Conservation (phyloP, 371 early-diverging fungal genomes). For the Mortierella sp. region DNA sequence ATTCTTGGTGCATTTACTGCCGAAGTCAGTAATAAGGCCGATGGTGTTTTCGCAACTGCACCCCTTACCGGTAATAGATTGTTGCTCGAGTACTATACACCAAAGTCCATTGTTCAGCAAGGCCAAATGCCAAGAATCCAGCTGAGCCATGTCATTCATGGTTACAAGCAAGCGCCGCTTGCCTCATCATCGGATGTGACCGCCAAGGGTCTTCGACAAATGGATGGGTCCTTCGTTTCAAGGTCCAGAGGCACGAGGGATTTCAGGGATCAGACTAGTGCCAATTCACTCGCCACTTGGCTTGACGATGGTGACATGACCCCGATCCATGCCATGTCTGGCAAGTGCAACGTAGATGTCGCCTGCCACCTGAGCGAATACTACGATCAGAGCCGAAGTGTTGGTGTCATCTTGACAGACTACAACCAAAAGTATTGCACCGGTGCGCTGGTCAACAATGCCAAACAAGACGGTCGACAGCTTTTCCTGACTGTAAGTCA, state of each 20-base stretch:
- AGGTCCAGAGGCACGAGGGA: background rate
- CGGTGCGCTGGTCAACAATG: conserved; percentile 62
- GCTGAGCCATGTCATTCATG: conserved; percentile 57
- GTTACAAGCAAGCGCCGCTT: conserved; percentile 52
- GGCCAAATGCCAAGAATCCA: conserved; percentile 36
- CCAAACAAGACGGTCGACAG: conserved; percentile 59
- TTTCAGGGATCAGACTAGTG: conserved; percentile 19
- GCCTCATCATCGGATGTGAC: conserved; percentile 39
- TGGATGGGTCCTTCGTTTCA: conserved; percentile 31
- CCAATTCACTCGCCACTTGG: background rate
- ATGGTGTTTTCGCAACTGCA: conserved; percentile 54
- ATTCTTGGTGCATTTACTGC: conserved; percentile 57
- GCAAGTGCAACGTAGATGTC: conserved; percentile 61
- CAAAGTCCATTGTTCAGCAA: conserved; percentile 8
- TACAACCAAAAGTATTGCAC: conserved; percentile 62
- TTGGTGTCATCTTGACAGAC: conserved; percentile 60
- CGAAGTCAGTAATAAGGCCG: conserved; percentile 54
- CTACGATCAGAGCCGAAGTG: conserved; percentile 56
- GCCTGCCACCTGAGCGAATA: conserved; percentile 56
- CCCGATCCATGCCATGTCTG: conserved; percentile 43
- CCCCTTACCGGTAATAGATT: conserved; percentile 57
- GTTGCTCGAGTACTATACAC: conserved; percentile 44
- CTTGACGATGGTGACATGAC: conserved; percentile 1
- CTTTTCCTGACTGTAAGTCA: conserved; percentile 58
- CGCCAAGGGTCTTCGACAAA: conserved; percentile 20